phyloP scores from a whole-genome alignment of 2,329 filamentous ascomycete genomes.

The Clonostachys rosea region DNA sequence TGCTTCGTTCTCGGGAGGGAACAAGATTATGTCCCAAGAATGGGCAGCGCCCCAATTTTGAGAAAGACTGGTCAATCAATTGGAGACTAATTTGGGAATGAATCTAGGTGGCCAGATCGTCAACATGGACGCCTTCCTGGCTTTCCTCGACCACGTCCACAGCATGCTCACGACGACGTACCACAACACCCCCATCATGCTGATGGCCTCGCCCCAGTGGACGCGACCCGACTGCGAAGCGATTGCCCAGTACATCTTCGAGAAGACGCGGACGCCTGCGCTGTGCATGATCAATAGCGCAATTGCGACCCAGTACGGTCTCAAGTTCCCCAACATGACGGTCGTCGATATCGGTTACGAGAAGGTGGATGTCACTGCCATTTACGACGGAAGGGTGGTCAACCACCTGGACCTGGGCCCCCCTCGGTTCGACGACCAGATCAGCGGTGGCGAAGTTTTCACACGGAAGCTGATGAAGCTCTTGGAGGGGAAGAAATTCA shows the following conservation, averaged over 20 bases:
- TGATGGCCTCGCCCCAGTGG: slow-evolving; percentile 89
- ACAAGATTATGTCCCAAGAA: neutral
- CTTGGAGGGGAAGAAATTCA: slow-evolving; percentile 55
- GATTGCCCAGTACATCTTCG: slow-evolving; percentile 91
- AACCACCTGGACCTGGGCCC: slow-evolving; percentile 61
- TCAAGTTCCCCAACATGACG: slow-evolving; percentile 70
- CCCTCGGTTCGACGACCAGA: slow-evolving; percentile 39
- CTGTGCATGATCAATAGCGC: slow-evolving; percentile 89
- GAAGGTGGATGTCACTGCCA: slow-evolving; percentile 89
- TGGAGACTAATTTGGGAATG: neutral
- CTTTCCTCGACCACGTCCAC: slow-evolving; percentile 89
- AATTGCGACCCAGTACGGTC: slow-evolving; percentile 80
- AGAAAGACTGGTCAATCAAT: neutral
- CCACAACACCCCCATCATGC: slow-evolving; percentile 91
- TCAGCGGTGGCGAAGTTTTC: slow-evolving; percentile 84
- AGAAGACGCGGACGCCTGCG: slow-evolving; percentile 92
- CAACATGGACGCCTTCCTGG: slow-evolving; percentile 90
- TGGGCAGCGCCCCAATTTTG: neutral
- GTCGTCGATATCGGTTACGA: slow-evolving; percentile 88
- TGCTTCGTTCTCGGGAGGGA: neutral
- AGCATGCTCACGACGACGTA: slow-evolving; percentile 84
- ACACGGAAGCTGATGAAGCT: slow-evolving; percentile 69
- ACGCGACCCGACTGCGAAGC: slow-evolving; percentile 81
- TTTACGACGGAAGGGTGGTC: slow-evolving; percentile 74
- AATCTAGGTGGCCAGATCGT: slow-evolving; percentile 69